phyloP scores from a whole-genome alignment of 2,329 filamentous ascomycete genomes.

The Clarireedia hainanense region DNA sequence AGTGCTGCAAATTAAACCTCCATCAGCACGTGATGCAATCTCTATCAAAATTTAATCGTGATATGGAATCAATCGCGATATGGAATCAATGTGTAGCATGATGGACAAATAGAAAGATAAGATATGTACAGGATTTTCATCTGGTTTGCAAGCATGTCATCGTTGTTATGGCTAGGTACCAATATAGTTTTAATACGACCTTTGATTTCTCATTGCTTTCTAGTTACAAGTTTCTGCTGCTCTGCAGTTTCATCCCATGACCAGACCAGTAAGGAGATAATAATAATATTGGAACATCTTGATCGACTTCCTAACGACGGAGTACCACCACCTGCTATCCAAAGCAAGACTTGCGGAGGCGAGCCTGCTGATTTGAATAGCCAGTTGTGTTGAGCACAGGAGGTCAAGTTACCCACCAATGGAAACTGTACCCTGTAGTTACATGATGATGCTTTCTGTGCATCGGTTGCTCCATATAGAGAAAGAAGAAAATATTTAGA shows the following conservation, averaged over 20 bases:
- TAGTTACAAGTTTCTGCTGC: slow-evolving; percentile 23
- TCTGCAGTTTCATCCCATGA: slow-evolving; percentile 12
- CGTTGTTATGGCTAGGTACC: not conserved
- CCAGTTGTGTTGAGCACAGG: not conserved
- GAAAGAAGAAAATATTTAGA: slow-evolving; percentile 16
- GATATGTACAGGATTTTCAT: not conserved
- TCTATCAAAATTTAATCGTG: no score
- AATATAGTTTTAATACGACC: slow-evolving; percentile 4
- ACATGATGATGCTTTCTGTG: slow-evolving; percentile 6
- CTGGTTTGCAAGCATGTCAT: no score
- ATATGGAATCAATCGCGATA: no score
- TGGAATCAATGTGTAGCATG: no score
- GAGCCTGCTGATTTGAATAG: no score
- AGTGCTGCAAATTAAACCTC: not conserved
- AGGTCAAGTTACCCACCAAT: not conserved
- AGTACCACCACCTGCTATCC: not conserved
- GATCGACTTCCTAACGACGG: not conserved
- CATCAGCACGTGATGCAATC: not conserved
- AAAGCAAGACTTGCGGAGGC: not conserved
- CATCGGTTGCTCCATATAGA: slow-evolving; percentile 1
- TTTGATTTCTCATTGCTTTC: slow-evolving; percentile 19
- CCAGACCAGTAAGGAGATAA: slow-evolving; percentile 8
- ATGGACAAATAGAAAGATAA: no score
- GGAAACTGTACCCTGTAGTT: slow-evolving; percentile 6
- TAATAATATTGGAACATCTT: slow-evolving; percentile 15